A percentile compares a stretch with the other conserved stretches of the same genome.
phyloP scores from a whole-genome alignment of 2,329 filamentous ascomycete genomes.

The Arthroderma sp. region DNA sequence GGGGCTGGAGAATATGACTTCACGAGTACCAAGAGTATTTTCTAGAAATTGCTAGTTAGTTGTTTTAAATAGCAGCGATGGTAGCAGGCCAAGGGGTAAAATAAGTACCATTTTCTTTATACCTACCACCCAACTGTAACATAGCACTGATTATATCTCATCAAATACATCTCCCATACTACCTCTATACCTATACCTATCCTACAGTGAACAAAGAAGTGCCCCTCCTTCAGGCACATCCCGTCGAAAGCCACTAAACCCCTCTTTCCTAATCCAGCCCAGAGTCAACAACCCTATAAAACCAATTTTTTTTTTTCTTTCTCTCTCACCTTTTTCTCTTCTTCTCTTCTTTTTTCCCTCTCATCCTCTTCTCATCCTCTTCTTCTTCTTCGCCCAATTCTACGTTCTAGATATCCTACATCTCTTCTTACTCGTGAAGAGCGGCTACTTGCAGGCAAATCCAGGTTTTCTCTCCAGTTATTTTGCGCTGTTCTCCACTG shows the following conservation, averaged over 20 bases:
- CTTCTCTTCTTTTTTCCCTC: not conserved
- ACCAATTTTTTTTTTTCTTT: not conserved
- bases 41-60: no score
- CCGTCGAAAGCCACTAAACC: not conserved
- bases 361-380: not conserved
- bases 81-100: no score
- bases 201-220: not conserved
- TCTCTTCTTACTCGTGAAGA: not conserved
- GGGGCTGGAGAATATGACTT: no score
- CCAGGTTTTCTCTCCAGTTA: not conserved
- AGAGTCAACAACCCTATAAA: not conserved
- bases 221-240: not conserved
- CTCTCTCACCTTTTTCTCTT: constrained; percentile 2
- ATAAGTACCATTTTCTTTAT: no score
- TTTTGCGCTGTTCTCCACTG: not conserved
- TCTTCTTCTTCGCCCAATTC: not conserved
- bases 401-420: not conserved
- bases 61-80: no score
- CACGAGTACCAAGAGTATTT: no score
- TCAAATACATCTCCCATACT: no score
- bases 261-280: not conserved
- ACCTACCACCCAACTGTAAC: no score
- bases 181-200: no score
- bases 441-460: no score
- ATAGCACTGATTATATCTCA: no score